phyloP scores from a whole-genome alignment of 164 flowering plant species.

The Vitis riparia region DNA sequence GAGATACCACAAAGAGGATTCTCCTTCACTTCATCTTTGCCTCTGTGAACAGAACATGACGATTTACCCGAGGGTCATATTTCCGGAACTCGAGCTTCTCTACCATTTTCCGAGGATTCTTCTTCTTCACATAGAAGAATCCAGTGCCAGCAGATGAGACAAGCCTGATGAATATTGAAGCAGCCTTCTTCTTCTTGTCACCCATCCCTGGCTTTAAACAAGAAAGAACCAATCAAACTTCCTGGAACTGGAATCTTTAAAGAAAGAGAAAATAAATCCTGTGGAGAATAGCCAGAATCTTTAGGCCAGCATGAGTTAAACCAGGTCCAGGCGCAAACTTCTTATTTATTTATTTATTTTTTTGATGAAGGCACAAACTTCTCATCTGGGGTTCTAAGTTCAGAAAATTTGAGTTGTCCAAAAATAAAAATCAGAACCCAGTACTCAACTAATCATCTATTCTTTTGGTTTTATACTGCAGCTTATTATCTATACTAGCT shows the following conservation, averaged over 20 bases:
- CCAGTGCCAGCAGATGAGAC: conserved; percentile 97
- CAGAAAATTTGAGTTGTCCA: too few relatives aligned
- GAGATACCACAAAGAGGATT: neutral
- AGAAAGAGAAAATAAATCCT: neutral
- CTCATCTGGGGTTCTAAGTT: too few relatives aligned
- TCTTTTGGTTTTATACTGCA: too few relatives aligned
- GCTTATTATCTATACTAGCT: too few relatives aligned
- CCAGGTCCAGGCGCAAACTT: neutral
- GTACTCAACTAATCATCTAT: too few relatives aligned
- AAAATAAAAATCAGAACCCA: too few relatives aligned
- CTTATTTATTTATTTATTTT: too few relatives aligned
- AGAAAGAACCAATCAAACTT: neutral
- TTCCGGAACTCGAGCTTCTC: conserved; percentile 93
- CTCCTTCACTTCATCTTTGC: conserved; percentile 77
- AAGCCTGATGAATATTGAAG: conserved; percentile 69
- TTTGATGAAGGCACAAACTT: neutral
- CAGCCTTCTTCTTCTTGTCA: conserved; percentile 73
- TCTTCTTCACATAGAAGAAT: conserved; percentile 84
- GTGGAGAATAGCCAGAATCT: neutral
- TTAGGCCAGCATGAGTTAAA: neutral
- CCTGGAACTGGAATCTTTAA: too few relatives aligned
- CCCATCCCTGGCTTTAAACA: conserved; percentile 33
- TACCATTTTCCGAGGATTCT: conserved; percentile 57
- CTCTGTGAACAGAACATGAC: conserved; percentile 86
- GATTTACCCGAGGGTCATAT: conserved; percentile 88